Conservation (phyloP, 2,329 filamentous ascomycete genomes). For the Graphium sp. region DNA sequence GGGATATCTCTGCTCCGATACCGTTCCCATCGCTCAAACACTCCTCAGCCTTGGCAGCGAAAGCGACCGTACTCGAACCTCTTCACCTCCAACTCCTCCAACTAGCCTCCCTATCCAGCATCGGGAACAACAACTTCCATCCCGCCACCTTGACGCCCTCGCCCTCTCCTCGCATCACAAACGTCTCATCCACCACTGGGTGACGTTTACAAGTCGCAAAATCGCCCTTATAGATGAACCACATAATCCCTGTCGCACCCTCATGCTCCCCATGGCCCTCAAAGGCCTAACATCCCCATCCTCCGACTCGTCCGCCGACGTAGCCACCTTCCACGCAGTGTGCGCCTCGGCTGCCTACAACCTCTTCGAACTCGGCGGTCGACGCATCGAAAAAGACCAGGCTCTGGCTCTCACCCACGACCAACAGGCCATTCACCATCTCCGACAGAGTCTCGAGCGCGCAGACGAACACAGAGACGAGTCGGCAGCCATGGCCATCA, state of each 20-base stretch:
- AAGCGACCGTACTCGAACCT: too few relatives aligned
- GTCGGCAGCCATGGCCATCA: slow-evolving; percentile 21
- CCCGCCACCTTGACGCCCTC: slow-evolving; percentile 8
- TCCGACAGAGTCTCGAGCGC: slow-evolving; percentile 8
- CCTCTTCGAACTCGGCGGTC: slow-evolving; percentile 19
- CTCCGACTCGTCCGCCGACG: slow-evolving; percentile 8
- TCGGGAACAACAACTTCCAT: too few relatives aligned
- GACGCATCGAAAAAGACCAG: slow-evolving; percentile 6
- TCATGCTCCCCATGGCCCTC: slow-evolving; percentile 12
- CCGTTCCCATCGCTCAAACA: too few relatives aligned
- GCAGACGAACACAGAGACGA: slow-evolving; percentile 11
- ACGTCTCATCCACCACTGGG: slow-evolving; percentile 11
- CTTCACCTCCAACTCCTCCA: neutral
- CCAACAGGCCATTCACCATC: slow-evolving; percentile 9
- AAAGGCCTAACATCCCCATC: slow-evolving; percentile 7
- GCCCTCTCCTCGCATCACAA: slow-evolving; percentile 7
- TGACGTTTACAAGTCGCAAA: slow-evolving; percentile 11
- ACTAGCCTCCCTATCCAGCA: neutral
- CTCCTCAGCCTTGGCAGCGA: too few relatives aligned
- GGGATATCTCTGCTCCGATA: too few relatives aligned
- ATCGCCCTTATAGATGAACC: slow-evolving; percentile 10
- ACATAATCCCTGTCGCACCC: slow-evolving; percentile 10
- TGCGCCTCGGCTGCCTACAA: slow-evolving; percentile 21
- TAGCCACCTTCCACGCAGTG: slow-evolving; percentile 10
- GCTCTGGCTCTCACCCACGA: slow-evolving; percentile 9